Base-by-base conservation (phyloP, 805 yeast genomes). In the Clavispora vitiphila region DNA sequence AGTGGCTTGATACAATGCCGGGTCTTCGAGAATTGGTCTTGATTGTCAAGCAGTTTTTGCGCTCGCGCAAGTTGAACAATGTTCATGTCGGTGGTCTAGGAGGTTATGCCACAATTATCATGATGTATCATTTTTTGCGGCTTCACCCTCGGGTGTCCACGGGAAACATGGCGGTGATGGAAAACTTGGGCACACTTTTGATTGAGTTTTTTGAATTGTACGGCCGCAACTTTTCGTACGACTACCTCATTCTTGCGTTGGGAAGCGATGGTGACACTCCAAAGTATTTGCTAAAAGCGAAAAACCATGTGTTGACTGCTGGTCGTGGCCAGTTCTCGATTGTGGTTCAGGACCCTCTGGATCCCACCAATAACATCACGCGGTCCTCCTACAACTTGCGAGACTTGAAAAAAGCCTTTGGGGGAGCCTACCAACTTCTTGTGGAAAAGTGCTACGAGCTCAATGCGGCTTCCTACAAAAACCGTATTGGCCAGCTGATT, bases 11-110 rank as follows among this genome's bases (percentile, higher is more conserved):
- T 5, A 68, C 72, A 9, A 80, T 84, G 1, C 91, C 95, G 0
- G 96, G 95, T 0, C 65, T 91, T 39, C 67, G 96, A 49, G 95
- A 89, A 55, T 63, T 91, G 38, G 95, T 84, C 1, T 67, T 91
- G 37, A 78, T 89, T 1, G 74, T 91, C 5, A 90, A 93, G 62
- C 96, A 86, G 57, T 91, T 90, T 55, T 69, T 91, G 38, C 71
- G 88, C 24, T 80, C 87, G 1, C 71, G 97, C 54, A 78, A 74
- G 43, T 67, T 90, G 46, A 88, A 89, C 55, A 84, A 86, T 48
- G 98, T 91, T 12, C 95, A 85, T 53, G 81, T 81, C 18, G 99
- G 99, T 39, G 98, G 98, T 0, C 66, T 91, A 5, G 98, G 99
- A 32, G 98, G 98, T 0, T 91, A 83, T 59, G 80, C 96, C 7